Percentiles rank a stretch among this genome's conserved stretches.
Evolutionary conservation across 176 grass and related monocot genomes (phyloP).

Genomic region (Phragmites australis): DNA sequence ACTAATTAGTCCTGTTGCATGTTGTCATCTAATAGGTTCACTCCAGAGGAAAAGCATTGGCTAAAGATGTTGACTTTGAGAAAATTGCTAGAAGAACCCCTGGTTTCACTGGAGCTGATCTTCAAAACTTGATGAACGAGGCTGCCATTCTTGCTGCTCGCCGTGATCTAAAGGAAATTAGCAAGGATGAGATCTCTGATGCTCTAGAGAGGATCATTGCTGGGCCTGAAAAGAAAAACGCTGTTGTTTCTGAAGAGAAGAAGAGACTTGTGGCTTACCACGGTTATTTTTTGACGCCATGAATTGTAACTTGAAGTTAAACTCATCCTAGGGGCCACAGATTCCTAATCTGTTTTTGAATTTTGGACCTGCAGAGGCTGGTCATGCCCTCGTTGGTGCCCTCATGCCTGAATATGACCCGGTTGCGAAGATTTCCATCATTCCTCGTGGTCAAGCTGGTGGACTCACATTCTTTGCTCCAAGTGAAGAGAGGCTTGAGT

Average conservation of each 20-base stretch:
- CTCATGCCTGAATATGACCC: conserved; percentile 99
- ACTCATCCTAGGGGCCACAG: not conserved
- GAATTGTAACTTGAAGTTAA: not conserved
- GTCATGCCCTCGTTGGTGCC: conserved; percentile 91
- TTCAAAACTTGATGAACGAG: conserved; percentile 97
- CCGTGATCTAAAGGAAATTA: conserved; percentile 97
- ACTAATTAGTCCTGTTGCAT: too few relatives aligned
- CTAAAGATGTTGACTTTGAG: conserved; percentile 94
- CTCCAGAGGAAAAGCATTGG: conserved; percentile 92
- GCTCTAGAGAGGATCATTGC: conserved; percentile 99
- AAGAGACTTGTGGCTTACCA: conserved; percentile 94
- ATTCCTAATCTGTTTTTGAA: conserved; percentile 34
- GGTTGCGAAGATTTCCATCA: conserved; percentile 98
- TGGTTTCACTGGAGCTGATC: conserved; percentile 97
- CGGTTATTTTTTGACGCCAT: conserved; percentile 50
- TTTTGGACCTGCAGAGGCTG: conserved; percentile 64
- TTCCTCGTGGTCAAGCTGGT: conserved; percentile 90
- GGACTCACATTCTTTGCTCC: conserved; percentile 98
- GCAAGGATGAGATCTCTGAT: conserved; percentile 98
- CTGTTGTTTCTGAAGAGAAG: conserved; percentile 94
- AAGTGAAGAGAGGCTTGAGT: conserved; percentile 91
- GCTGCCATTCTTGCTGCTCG: conserved; percentile 95
- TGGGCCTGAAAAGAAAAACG: conserved; percentile 99
- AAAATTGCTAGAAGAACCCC: conserved; percentile 95
- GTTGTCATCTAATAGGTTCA: conserved; percentile 62